Evolutionary conservation across 352 stramenopile genomes (phyloP), one percentile per base, ranked within the genome.

Genomic region (Phytopythium boreale): DNA sequence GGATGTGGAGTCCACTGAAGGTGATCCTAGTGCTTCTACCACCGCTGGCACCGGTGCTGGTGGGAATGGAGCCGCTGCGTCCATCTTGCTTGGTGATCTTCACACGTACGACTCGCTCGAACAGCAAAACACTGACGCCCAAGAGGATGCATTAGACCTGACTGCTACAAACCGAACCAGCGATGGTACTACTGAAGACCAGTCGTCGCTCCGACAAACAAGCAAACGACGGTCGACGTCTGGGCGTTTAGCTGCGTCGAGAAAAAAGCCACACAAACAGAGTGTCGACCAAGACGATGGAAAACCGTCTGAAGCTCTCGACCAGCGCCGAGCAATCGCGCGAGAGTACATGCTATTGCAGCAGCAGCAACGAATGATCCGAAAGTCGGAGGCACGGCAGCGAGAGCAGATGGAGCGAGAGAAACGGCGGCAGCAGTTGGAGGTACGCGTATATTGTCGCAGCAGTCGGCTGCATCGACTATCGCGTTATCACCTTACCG

Each of bases 331-430:
- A 56, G 82, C 70, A 27, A 62, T 88, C 24, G 84, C 79, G 22
- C 68, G 84, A 15, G 84, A 90, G 56, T 90, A 81, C 36, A 91
- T 93, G 70, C 53, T 77, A n/a, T 24, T 87, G 8, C 82, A 93
- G 51, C 83, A 86, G 59, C 72, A 80, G 12, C 79, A 64, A 59
- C 78, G 84, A 20, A 59, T 65, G 43, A 56, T 84, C 8, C 59
- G 65, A 34, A 71, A 63, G 44, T 68, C 63, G 26, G 80, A 82
- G 47, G 41, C 68, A 44, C 77, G 76, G 37, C 61, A 88, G 37
- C 64, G 74, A 39, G 61, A 65, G 10, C 72, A 79, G 41, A 66
- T 68, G 49, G 74, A 79, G 44, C 72, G 76, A 41, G 75, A 76
- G 49, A 72, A 76, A 34, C 68, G 70, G 19, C 59, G 76, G 8